phyloP scores from a whole-genome alignment of 2,329 filamentous ascomycete genomes.

The Arthrobotrys sinensis region DNA sequence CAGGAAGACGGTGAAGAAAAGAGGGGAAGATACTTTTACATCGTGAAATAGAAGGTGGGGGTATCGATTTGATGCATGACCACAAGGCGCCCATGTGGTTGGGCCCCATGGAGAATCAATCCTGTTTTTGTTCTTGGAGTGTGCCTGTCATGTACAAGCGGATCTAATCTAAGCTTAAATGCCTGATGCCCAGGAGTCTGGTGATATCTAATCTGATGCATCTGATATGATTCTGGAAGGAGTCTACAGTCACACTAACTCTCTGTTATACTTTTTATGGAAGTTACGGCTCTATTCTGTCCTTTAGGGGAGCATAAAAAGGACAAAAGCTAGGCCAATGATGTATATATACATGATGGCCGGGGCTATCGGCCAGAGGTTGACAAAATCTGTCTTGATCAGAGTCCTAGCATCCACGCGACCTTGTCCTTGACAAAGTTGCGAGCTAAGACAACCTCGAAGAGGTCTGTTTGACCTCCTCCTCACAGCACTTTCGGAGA shows the following conservation, averaged over 20 bases:
- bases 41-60: slow-evolving; percentile 1
- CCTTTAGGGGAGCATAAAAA: not conserved
- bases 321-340: not conserved
- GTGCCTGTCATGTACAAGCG: slow-evolving; percentile 24
- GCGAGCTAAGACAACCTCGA: not conserved
- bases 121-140: not conserved
- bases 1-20: not conserved
- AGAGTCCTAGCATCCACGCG: slow-evolving; percentile 1
- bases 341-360: slow-evolving; percentile 4
- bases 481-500: not conserved
- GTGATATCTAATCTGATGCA: slow-evolving; percentile 61
- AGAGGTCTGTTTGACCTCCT: not conserved
- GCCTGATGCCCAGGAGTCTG: slow-evolving; percentile 27
- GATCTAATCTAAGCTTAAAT: slow-evolving; percentile 61
- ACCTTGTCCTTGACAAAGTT: not conserved
- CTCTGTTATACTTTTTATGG: no score
- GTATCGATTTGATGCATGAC: slow-evolving; percentile 22
- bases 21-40: slow-evolving; percentile 10
- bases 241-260: not conserved
- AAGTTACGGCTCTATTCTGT: not conserved
- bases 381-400: not conserved
- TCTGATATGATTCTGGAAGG: slow-evolving; percentile 27
- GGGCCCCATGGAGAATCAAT: slow-evolving; percentile 22
- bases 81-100: slow-evolving; percentile 35
- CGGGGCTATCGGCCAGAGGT: not conserved